Evolutionary conservation across 2,329 filamentous ascomycete species (phyloP).

Genomic region (Harringtonia lauricola): DNA sequence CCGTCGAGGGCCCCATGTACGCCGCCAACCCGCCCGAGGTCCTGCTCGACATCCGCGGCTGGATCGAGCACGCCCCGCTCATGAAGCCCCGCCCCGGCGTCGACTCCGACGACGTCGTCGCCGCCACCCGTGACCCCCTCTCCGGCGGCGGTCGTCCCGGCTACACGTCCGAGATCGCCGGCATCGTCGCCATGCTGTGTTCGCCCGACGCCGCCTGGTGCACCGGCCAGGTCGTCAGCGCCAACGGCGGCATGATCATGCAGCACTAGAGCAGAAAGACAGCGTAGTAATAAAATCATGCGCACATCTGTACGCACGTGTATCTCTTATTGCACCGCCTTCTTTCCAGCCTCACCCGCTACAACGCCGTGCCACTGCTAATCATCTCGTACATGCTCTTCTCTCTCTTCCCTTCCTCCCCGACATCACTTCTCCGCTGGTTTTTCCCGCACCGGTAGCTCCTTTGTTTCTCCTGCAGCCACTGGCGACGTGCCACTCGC

Average conservation of each 20-base stretch:
- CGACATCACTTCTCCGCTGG: slow-evolving; percentile 15
- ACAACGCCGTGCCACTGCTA: too few relatives aligned
- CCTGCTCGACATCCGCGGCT: slow-evolving; percentile 28
- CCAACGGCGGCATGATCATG: slow-evolving; percentile 62
- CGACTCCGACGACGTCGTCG: slow-evolving; percentile 52
- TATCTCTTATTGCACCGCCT: too few relatives aligned
- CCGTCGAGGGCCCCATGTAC: slow-evolving; percentile 44
- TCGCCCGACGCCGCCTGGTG: slow-evolving; percentile 62
- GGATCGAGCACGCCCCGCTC: slow-evolving; percentile 46
- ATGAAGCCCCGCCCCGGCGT: slow-evolving; percentile 47
- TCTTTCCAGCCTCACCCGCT: too few relatives aligned
- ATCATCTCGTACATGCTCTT: not conserved
- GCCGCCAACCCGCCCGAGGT: slow-evolving; percentile 29
- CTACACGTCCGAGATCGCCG: slow-evolving; percentile 62
- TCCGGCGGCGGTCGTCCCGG: slow-evolving; percentile 44
- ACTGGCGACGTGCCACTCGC: slow-evolving; percentile 5
- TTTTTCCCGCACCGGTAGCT: slow-evolving; percentile 19
- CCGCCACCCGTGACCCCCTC: slow-evolving; percentile 30
- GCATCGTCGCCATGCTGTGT: slow-evolving; percentile 67
- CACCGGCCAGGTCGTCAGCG: slow-evolving; percentile 69
- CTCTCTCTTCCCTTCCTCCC: not conserved
- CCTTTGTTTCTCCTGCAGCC: slow-evolving; percentile 12
- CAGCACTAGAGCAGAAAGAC: slow-evolving; percentile 4
- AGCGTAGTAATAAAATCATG: too few relatives aligned
- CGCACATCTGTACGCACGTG: too few relatives aligned